Conservation (phyloP, 2,329 filamentous ascomycete genomes). For the Tolypocladium ovalisporum region DNA sequence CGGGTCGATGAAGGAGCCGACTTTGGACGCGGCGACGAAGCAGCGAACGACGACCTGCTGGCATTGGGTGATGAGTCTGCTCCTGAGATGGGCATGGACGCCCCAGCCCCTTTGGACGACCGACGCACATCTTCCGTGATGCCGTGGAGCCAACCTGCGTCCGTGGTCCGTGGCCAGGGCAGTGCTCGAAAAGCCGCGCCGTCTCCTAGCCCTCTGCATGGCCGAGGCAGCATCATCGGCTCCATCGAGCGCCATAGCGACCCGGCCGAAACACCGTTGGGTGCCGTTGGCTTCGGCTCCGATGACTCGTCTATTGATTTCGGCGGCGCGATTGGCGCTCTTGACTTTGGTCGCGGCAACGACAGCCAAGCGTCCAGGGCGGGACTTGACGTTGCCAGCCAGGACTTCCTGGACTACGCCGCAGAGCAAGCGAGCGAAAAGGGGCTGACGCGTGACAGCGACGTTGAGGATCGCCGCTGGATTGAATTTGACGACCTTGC, state of each 20-base stretch:
- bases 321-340: constrained; percentile 7
- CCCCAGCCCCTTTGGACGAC: constrained; percentile 54
- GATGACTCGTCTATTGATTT: constrained; percentile 20
- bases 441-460: constrained; percentile 19
- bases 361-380: constrained; percentile 20
- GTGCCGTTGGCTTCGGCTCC: constrained; percentile 21
- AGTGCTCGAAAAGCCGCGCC: constrained; percentile 22
- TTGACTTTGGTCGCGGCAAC: constrained; percentile 10
- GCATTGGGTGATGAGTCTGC: constrained; percentile 28
- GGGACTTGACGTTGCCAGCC: constrained; percentile 32
- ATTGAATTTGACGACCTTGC: constrained; percentile 63
- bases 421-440: constrained; percentile 22
- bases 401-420: constrained; percentile 34
- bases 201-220: constrained; percentile 26
- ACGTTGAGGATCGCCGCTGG: constrained; percentile 26
- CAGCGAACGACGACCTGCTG: constrained; percentile 15
- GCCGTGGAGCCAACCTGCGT: constrained; percentile 42
- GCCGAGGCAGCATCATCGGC: constrained; percentile 22
- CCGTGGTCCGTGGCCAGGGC: constrained; percentile 29
- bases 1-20: constrained; percentile 19
- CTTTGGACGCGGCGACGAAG: constrained; percentile 12
- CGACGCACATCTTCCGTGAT: constrained; percentile 43
- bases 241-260: constrained; percentile 39
- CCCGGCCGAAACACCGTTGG: constrained; percentile 17
- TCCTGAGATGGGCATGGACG: constrained; percentile 62